Conservation (phyloP, 345 rosid species). For the Euclidium syriacum region DNA sequence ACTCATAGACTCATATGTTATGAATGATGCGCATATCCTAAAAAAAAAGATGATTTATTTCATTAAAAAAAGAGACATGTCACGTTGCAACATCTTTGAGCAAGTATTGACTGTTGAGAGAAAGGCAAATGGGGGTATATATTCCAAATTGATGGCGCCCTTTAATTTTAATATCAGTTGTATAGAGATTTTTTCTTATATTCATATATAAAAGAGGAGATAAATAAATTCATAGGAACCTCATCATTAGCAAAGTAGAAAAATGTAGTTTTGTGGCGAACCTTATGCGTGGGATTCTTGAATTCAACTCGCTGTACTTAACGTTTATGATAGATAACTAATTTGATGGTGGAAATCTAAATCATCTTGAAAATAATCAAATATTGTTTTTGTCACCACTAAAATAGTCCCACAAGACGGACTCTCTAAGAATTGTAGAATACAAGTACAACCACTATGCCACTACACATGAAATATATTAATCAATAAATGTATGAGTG, state of each 20-base stretch:
- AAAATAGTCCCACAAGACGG: conserved; percentile 1
- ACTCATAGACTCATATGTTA: conserved; percentile 26
- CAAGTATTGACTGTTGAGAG: conserved; percentile 32
- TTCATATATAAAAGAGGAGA: conserved; percentile 10
- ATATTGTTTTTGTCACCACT: not conserved
- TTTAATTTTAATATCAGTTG: conserved; percentile 16
- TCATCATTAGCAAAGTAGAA: conserved; percentile 58
- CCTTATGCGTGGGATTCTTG: conserved; percentile 51
- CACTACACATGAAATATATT: not conserved
- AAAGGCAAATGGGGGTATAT: conserved; percentile 35
- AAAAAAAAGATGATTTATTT: not conserved
- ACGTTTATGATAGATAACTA: not conserved
- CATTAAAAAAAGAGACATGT: conserved; percentile 20
- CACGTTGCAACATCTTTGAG: conserved; percentile 37
- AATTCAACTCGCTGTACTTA: conserved; percentile 14
- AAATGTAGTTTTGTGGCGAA: conserved; percentile 68
- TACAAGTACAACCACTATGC: conserved; percentile 2
- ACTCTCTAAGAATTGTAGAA: conserved; percentile 1
- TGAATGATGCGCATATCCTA: conserved; percentile 28
- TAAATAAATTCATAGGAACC: conserved; percentile 38
- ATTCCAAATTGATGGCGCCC: conserved; percentile 57
- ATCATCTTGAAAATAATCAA: conserved; percentile 2
- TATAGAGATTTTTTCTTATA: not conserved
- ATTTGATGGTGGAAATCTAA: conserved; percentile 6
- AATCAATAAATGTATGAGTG: not conserved